phyloP scores from a whole-genome alignment of 108 stramenopile species.

The Pseudonitzschia multiseries region DNA sequence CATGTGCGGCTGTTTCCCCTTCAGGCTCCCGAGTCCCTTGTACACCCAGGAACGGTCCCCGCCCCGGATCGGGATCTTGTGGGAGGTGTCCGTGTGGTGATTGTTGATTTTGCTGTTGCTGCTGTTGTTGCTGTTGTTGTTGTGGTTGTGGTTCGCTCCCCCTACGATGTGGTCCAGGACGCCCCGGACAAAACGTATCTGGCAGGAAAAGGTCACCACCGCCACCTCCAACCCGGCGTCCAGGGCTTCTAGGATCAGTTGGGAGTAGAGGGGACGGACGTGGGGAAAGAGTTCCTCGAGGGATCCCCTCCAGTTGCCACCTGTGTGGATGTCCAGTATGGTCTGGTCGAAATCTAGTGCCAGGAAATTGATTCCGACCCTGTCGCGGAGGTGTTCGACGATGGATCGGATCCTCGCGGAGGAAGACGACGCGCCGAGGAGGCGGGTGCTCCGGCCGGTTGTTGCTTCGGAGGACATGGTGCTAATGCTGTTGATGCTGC shows the following conservation, averaged over 20 bases:
- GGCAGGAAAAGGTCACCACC: conserved; percentile 89
- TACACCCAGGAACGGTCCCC: conserved; percentile 85
- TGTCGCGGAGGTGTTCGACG: conserved; percentile 11
- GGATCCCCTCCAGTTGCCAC: conserved; percentile 82
- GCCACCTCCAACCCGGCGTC: conserved; percentile 72
- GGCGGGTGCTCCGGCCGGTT: neutral
- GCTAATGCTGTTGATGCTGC: neutral
- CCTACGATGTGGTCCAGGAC: conserved; percentile 63
- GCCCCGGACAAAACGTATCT: conserved; percentile 67
- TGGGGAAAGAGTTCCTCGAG: conserved; percentile 68
- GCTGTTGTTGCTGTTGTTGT: too few relatives aligned
- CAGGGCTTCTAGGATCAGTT: conserved; percentile 61
- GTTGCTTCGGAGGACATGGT: neutral
- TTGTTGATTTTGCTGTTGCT: too few relatives aligned
- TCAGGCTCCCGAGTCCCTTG: conserved; percentile 61
- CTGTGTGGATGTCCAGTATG: conserved; percentile 91
- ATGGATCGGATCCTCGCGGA: conserved; percentile 19
- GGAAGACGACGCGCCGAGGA: neutral
- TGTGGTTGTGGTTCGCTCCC: too few relatives aligned
- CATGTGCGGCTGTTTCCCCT: conserved; percentile 92
- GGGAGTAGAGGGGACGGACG: conserved; percentile 86
- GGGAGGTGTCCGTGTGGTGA: conserved; percentile 10
- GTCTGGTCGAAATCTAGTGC: conserved; percentile 96
- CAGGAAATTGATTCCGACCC: conserved; percentile 74
- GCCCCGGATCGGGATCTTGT: conserved; percentile 84